phyloP scores from a whole-genome alignment of 2,329 filamentous ascomycete genomes.

The Aureobasidium leucospermi region DNA sequence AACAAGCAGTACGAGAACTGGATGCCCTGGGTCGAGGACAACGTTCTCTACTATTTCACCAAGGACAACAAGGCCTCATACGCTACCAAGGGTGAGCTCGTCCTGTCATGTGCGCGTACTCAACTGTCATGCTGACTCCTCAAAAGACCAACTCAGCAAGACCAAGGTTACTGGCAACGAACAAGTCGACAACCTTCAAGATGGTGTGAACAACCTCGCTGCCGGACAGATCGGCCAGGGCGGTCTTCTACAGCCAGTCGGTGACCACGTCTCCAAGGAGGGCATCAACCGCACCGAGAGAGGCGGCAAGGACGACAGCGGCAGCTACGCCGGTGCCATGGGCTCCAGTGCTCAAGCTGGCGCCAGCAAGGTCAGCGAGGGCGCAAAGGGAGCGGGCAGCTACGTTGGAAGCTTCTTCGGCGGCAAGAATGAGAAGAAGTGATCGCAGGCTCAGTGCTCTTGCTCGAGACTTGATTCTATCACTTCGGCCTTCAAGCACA shows the following conservation, averaged over 20 bases:
- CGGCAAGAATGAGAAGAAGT: conserved; percentile 25
- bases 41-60: conserved; percentile 65
- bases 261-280: conserved; percentile 56
- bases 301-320: conserved; percentile 55
- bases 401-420: conserved; percentile 28
- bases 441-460: neutral
- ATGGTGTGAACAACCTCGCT: conserved; percentile 56
- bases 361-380: conserved; percentile 22
- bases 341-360: conserved; percentile 25
- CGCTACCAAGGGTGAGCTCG: conserved; percentile 54
- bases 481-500: neutral
- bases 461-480: neutral
- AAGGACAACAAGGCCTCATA: conserved; percentile 72
- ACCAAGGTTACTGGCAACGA: conserved; percentile 61
- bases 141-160: conserved; percentile 46
- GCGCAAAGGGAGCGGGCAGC: conserved; percentile 27
- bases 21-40: conserved; percentile 70
- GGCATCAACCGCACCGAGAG: conserved; percentile 60
- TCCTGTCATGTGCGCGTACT: neutral
- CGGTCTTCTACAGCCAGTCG: conserved; percentile 57
- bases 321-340: conserved; percentile 38
- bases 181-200: conserved; percentile 62
- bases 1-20: conserved; percentile 66
- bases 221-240: conserved; percentile 60
- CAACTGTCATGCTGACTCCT: neutral